Percentiles rank a stretch among this genome's conserved stretches.
Evolutionary conservation across 2,329 filamentous ascomycete genomes (phyloP).

Genomic region (Sarocladium brachiariae): DNA sequence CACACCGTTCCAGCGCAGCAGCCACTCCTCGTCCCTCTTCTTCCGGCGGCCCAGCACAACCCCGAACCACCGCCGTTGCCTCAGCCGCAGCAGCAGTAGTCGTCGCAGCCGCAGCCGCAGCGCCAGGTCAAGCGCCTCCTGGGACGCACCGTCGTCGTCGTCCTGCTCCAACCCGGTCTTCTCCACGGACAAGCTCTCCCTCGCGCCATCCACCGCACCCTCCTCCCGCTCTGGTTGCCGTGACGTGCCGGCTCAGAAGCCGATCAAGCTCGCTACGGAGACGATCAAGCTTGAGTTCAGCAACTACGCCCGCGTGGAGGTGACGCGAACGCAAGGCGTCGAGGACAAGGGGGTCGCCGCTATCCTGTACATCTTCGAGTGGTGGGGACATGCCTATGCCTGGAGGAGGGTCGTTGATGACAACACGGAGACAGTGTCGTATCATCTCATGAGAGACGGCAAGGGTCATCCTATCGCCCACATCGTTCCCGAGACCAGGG

Average conservation of each 20-base stretch:
- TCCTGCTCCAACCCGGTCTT: constrained; percentile 11
- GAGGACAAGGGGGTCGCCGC: constrained; percentile 41
- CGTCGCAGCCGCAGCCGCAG: constrained; percentile 15
- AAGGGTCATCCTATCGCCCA: constrained; percentile 62
- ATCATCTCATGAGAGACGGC: constrained; percentile 68
- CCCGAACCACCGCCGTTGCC: constrained; percentile 9
- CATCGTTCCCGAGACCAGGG: constrained; percentile 74
- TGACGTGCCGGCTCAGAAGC: background rate
- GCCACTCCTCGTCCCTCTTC: constrained; percentile 12
- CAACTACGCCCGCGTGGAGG: constrained; percentile 89
- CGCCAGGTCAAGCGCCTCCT: constrained; percentile 12
- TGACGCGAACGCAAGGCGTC: constrained; percentile 59
- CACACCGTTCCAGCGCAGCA: constrained; percentile 24
- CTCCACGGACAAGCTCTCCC: constrained; percentile 11
- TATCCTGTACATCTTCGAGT: constrained; percentile 78
- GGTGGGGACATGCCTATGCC: constrained; percentile 80
- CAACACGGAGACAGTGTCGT: constrained; percentile 63
- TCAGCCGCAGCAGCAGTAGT: constrained; percentile 16
- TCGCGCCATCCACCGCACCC: constrained; percentile 21
- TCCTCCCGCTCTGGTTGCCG: constrained; percentile 24
- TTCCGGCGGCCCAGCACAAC: background rate
- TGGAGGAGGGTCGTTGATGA: constrained; percentile 76
- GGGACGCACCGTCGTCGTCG: constrained; percentile 7
- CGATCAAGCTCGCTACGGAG: constrained; percentile 52
- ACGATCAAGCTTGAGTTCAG: constrained; percentile 88